phyloP scores from a whole-genome alignment of 768 basidiomycete genomes.

The Lentinula detonsa region DNA sequence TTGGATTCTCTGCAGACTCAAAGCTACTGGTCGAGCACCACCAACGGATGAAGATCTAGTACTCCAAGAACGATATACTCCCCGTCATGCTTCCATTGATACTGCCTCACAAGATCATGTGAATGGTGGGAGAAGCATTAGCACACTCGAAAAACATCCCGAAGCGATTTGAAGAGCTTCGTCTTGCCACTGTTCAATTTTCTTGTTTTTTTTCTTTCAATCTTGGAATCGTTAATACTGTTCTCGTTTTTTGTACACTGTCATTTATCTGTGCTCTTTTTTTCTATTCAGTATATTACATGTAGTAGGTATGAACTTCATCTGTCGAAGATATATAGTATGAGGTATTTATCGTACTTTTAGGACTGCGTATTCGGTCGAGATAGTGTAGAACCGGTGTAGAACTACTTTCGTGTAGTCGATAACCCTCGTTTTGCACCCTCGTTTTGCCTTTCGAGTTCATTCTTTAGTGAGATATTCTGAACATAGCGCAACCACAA shows the following conservation, averaged over 20 bases:
- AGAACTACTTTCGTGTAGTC: no score
- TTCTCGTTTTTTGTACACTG: not conserved
- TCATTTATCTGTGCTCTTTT: not conserved
- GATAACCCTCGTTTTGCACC: no score
- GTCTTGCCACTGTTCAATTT: not conserved
- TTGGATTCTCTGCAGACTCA: constrained; percentile 14
- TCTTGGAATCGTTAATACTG: not conserved
- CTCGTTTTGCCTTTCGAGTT: no score
- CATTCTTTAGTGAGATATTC: no score
- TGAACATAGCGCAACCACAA: no score
- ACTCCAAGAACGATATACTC: constrained; percentile 19
- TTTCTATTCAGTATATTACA: not conserved
- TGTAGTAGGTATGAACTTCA: not conserved
- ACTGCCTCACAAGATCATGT: constrained; percentile 22
- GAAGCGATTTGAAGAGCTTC: not conserved
- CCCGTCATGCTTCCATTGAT: constrained; percentile 25
- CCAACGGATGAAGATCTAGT: constrained; percentile 19
- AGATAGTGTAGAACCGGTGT: no score
- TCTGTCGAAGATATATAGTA: not conserved
- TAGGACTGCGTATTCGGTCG: no score
- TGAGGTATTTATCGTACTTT: not conserved
- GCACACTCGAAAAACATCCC: constrained; percentile 4
- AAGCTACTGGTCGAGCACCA: constrained; percentile 14
- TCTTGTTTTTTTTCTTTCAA: not conserved
- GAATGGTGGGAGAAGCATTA: constrained; percentile 14